phyloP scores from a whole-genome alignment of 768 basidiomycete genomes.

The Phylloporus scabripes region DNA sequence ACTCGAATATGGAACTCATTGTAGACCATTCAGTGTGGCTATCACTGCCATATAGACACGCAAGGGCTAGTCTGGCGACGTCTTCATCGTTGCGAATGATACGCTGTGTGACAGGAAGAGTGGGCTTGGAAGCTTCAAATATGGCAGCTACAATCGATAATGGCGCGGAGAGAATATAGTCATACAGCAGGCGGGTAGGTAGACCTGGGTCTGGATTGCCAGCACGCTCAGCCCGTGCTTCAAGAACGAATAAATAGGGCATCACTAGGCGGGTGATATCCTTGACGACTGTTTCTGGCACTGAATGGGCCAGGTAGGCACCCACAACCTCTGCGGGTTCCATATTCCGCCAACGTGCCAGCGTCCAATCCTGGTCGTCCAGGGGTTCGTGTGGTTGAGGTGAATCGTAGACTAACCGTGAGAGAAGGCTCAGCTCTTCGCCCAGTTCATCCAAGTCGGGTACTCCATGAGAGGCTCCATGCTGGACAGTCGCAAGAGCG shows the following conservation, averaged over 20 bases:
- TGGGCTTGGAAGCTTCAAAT: slow-evolving; percentile 91
- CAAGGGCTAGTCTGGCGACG: slow-evolving; percentile 79
- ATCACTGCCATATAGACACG: slow-evolving; percentile 81
- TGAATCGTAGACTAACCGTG: slow-evolving; percentile 81
- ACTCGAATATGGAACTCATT: slow-evolving; percentile 94
- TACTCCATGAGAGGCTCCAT: slow-evolving; percentile 78
- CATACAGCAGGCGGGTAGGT: slow-evolving; percentile 60
- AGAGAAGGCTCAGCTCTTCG: slow-evolving; percentile 86
- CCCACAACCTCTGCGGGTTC: slow-evolving; percentile 57
- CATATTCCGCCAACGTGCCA: slow-evolving; percentile 68
- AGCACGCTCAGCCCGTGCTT: slow-evolving; percentile 78
- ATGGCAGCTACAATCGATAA: slow-evolving; percentile 66
- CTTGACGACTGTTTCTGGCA: slow-evolving; percentile 53
- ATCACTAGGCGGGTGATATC: slow-evolving; percentile 77
- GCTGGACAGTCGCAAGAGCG: slow-evolving; percentile 76
- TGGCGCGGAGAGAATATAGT: slow-evolving; percentile 65
- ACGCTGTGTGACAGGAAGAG: slow-evolving; percentile 61
- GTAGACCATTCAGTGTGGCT: slow-evolving; percentile 66
- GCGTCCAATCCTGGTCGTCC: slow-evolving; percentile 63
- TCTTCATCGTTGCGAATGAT: slow-evolving; percentile 79
- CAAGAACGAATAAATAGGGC: slow-evolving; percentile 91
- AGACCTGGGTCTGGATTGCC: slow-evolving; percentile 65
- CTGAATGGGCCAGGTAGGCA: slow-evolving; percentile 74
- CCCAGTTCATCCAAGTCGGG: slow-evolving; percentile 78
- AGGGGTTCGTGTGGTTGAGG: slow-evolving; percentile 39